A percentile compares a stretch with the other conserved stretches of the same genome.
Evolutionary conservation across 108 stramenopile species (phyloP).

Genomic region (Nitzschia palea): DNA sequence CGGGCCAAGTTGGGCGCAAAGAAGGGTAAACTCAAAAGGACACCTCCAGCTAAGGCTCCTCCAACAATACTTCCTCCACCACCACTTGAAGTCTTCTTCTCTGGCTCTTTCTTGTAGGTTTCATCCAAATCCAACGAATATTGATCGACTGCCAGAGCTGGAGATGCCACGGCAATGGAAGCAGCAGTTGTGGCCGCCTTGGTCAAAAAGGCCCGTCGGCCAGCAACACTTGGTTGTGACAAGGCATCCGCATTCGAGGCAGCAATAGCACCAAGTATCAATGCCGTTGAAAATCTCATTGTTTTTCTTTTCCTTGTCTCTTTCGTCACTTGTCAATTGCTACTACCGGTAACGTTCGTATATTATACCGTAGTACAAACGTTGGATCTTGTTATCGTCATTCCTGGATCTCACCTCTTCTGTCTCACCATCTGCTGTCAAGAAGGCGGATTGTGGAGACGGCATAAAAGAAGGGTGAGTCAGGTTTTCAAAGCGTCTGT

Average conservation of each 20-base stretch:
- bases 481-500: no score
- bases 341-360: no score
- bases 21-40: slow-evolving; percentile 24
- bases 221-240: neutral
- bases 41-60: slow-evolving; percentile 21
- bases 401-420: no score
- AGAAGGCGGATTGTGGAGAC: no score
- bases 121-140: slow-evolving; percentile 7
- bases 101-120: neutral
- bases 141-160: slow-evolving; percentile 1
- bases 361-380: no score
- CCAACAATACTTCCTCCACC: slow-evolving; percentile 10
- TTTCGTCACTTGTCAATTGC: no score
- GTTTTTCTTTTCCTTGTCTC: neutral
- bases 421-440: no score
- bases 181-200: slow-evolving; percentile 13
- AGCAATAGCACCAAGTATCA: neutral
- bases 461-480: no score
- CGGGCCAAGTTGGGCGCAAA: slow-evolving; percentile 18
- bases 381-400: slow-evolving; percentile 5
- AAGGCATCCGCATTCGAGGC: neutral
- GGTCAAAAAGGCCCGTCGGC: slow-evolving; percentile 14
- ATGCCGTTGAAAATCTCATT: neutral
- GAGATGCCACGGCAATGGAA: neutral
- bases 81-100: neutral